phyloP scores from a whole-genome alignment of 148 eudicot genomes.

The Fallopia convolvulus region DNA sequence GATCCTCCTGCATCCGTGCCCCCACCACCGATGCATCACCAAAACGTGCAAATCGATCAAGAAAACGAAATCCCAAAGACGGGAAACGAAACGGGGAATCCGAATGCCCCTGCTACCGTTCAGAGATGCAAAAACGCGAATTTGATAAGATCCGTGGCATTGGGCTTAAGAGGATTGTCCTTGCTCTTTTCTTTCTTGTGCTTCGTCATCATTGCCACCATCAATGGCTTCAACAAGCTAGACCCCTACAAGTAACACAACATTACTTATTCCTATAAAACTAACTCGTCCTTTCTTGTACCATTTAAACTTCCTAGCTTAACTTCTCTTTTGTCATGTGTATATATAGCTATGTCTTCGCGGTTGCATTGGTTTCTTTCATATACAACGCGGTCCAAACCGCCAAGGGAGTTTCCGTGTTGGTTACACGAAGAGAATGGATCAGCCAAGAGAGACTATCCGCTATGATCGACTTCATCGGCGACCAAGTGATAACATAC shows the following conservation, averaged over 20 bases:
- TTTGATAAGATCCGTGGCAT: neutral
- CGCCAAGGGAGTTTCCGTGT: neutral
- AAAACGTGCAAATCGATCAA: no score
- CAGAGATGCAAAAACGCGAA: neutral
- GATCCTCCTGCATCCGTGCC: neutral
- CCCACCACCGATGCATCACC: no score
- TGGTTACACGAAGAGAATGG: neutral
- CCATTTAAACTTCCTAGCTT: neutral
- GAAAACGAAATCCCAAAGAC: no score
- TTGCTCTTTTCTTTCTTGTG: slow-evolving; percentile 6
- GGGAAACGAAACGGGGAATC: neutral
- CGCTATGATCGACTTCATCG: neutral
- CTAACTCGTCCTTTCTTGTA: neutral
- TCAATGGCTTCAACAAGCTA: neutral
- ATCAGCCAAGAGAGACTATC: neutral
- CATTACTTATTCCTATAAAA: neutral
- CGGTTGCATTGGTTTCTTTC: neutral
- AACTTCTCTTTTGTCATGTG: neutral
- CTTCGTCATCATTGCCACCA: slow-evolving; percentile 8
- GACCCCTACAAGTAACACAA: neutral
- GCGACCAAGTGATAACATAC: slow-evolving; percentile 4
- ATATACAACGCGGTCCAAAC: slow-evolving; percentile 3
- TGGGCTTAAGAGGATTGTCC: slow-evolving; percentile 2
- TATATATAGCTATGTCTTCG: neutral
- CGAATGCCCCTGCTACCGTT: neutral